These are phyloP conservation scores for Ascoidea rubescens DNA, from an alignment of 805 yeast species.

Conservation along the genomic window DNA sequence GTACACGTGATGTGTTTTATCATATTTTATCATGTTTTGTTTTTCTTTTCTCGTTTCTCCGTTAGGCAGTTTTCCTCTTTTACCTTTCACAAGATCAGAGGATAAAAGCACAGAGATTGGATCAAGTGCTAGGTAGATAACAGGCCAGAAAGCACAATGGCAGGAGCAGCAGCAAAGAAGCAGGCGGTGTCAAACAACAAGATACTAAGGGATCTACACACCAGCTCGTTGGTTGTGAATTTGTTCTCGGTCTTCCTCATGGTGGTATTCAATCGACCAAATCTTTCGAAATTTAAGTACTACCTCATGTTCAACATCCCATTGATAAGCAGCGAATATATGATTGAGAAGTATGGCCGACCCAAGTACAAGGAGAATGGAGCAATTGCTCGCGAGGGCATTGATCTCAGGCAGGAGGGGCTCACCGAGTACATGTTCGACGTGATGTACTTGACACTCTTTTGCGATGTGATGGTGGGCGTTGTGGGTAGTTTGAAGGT, in stretches of 20 bases:
- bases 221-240: slow-evolving; percentile 25
- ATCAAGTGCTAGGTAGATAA: too few relatives aligned
- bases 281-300: slow-evolving; percentile 21
- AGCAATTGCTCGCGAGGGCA: neutral
- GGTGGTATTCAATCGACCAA: slow-evolving; percentile 30
- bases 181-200: slow-evolving; percentile 20
- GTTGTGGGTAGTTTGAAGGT: too few relatives aligned
- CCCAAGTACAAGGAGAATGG: slow-evolving; percentile 27
- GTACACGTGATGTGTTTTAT: too few relatives aligned
- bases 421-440: slow-evolving; percentile 65
- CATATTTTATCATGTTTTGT: too few relatives aligned
- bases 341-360: slow-evolving; percentile 46
- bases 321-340: slow-evolving; percentile 29
- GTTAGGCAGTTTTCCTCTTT: too few relatives aligned
- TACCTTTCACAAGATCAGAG: too few relatives aligned
- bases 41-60: too few relatives aligned
- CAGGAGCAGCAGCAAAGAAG: slow-evolving; percentile 28
- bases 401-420: slow-evolving; percentile 21
- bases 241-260: slow-evolving; percentile 23
- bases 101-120: too few relatives aligned
- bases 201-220: slow-evolving; percentile 19
- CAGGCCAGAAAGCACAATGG: slow-evolving; percentile 17
- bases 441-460: slow-evolving; percentile 49
- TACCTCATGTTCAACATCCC: slow-evolving; percentile 29
- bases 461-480: slow-evolving; percentile 22